A percentile compares a stretch with the other conserved stretches of the same genome.
phyloP scores from a whole-genome alignment of 2,329 filamentous ascomycete genomes.

The Sclerotinia sclerotiorum region DNA sequence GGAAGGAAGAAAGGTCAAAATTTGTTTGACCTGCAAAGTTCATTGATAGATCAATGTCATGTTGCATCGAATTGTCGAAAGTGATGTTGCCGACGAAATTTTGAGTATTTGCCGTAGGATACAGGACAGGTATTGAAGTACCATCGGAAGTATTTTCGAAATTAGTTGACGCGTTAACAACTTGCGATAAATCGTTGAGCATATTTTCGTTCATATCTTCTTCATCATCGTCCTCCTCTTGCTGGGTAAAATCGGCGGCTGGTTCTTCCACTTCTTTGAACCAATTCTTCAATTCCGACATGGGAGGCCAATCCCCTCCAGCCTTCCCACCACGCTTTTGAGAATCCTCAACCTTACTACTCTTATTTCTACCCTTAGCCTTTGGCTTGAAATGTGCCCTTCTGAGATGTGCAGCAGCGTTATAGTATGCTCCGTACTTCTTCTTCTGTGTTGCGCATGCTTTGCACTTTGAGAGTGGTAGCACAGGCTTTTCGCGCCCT shows the following conservation, averaged over 20 bases:
- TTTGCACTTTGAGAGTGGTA: constrained; percentile 64
- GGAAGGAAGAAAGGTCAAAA: constrained; percentile 29
- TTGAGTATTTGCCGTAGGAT: constrained; percentile 25
- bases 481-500: constrained; percentile 53
- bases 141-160: constrained; percentile 25
- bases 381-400: constrained; percentile 82
- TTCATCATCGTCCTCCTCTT: constrained; percentile 42
- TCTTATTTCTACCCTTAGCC: constrained; percentile 46
- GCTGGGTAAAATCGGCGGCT: constrained; percentile 37
- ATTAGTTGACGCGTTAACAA: constrained; percentile 32
- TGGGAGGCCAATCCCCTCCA: constrained; percentile 55
- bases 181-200: constrained; percentile 30
- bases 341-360: constrained; percentile 37
- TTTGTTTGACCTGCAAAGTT: constrained; percentile 31
- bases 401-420: constrained; percentile 86
- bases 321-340: constrained; percentile 57
- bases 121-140: constrained; percentile 25
- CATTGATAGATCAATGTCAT: constrained; percentile 34
- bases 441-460: constrained; percentile 79
- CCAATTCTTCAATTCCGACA: constrained; percentile 60
- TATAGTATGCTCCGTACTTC: constrained; percentile 89
- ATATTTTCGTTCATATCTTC: constrained; percentile 41
- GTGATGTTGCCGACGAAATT: constrained; percentile 29
- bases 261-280: constrained; percentile 52
- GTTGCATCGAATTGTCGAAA: constrained; percentile 28